A percentile compares a stretch with the other conserved stretches of the same genome.
These are phyloP conservation scores for Exophiala spinifera DNA, from an alignment of 2,329 filamentous ascomycete species.

Conservation along the genomic window DNA sequence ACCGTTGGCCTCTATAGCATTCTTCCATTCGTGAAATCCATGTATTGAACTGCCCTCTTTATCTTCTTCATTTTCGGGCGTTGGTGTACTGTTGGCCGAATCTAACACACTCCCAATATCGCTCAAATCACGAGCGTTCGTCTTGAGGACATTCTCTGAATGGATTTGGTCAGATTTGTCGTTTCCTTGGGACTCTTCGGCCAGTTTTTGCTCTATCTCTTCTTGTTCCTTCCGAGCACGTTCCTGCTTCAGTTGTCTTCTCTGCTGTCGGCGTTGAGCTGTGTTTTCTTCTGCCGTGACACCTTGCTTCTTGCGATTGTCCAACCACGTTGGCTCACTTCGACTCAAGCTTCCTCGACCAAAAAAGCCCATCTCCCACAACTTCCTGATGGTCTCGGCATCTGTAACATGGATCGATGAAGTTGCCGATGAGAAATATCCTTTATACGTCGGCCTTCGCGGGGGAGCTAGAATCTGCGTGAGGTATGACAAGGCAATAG, in stretches of 20 bases:
- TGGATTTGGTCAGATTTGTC: conserved; percentile 8
- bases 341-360: conserved; percentile 90
- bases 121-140: conserved; percentile 22
- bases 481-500: conserved; percentile 73
- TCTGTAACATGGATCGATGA: conserved; percentile 82
- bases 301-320: conserved; percentile 70
- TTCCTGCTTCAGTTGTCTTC: conserved; percentile 83
- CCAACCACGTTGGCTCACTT: conserved; percentile 91
- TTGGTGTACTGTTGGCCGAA: conserved; percentile 15
- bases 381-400: conserved; percentile 66
- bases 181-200: conserved; percentile 45
- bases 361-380: conserved; percentile 98
- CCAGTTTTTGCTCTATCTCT: conserved; percentile 69
- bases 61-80: conserved; percentile 15
- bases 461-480: conserved; percentile 66
- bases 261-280: conserved; percentile 70
- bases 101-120: conserved; percentile 27
- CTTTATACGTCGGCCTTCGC: conserved; percentile 62
- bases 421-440: conserved; percentile 76
- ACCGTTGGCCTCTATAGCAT: conserved; percentile 26
- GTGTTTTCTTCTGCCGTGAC: conserved; percentile 85
- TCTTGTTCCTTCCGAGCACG: conserved; percentile 84
- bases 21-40: conserved; percentile 30
- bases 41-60: conserved; percentile 22
- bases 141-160: conserved; percentile 23